Evolutionary conservation across 2,329 filamentous ascomycete species (phyloP), one percentile per base, ranked within the genome.

Genomic region (Nothopassalora personata): DNA sequence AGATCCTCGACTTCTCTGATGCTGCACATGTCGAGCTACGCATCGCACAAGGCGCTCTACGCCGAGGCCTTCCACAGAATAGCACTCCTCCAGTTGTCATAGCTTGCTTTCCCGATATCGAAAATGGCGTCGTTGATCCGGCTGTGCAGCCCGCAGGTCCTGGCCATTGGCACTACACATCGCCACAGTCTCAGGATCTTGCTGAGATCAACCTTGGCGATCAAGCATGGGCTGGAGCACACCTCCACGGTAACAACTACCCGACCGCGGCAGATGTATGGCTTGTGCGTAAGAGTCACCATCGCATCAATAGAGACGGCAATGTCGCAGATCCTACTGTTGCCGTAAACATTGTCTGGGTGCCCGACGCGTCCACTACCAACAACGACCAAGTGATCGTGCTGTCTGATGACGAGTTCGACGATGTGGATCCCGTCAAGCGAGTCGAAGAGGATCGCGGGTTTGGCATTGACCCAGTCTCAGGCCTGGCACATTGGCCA

Each of bases 91-190:
- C 39, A 18, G 39, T 43, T 7, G 7, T 43, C 7, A 15, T 43
- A 13, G 7, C 4, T 5, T 43, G 39, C 8, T n/a, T 15, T 13
- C 39, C 39, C 13, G 18, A 18, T 2, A 5, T 18, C 2, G 50
- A 60, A 23, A 18, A 9, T 5, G 10, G 39, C 10, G 55, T 56
- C 36, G 50, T 64, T 49, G 60, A 62, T 34, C 62, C 59, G 18
- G 9, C 18, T 5, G 33, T 15, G 13, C 43, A 61, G 55, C 63
- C 63, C 3, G 45, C 36, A 3, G 61, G 54, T 11, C 33, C 34
- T 28, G 64, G 64, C n/a, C 30, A 47, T 1, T 66, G 63, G 63
- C 55, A 47, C 15, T 66, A 36, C 53, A 48, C 58, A n/a, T 60
- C 54, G 23, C 30, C 54, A 2, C 27, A 53, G 27, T 56, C 47